A percentile compares a stretch with the other conserved stretches of the same genome.
phyloP scores from a whole-genome alignment of 345 rosid genomes.

The Aquilaria yunnanensis region DNA sequence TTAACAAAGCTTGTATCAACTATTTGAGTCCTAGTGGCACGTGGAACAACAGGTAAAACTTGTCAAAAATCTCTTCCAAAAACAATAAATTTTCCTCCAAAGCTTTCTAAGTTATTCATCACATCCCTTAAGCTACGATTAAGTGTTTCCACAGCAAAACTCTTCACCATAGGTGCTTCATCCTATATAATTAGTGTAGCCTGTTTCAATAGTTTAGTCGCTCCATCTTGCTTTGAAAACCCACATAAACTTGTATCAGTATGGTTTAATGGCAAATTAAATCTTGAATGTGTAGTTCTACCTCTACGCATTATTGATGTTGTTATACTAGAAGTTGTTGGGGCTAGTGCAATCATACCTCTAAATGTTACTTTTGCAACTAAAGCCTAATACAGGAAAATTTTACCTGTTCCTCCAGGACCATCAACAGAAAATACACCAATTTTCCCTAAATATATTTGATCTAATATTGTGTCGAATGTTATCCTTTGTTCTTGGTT shows the following conservation, averaged over 20 bases:
- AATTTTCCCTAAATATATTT: neutral
- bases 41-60: slow-evolving; percentile 1
- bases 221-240: neutral
- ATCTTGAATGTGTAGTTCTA: neutral
- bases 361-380: neutral
- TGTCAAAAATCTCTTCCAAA: slow-evolving; percentile 8
- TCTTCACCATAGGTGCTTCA: neutral
- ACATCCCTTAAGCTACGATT: neutral
- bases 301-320: neutral
- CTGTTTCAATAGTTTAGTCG: neutral
- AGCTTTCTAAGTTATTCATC: neutral
- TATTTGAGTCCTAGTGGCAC: neutral
- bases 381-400: neutral
- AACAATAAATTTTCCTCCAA: neutral
- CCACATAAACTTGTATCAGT: neutral
- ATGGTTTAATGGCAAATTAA: neutral
- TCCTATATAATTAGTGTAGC: slow-evolving; percentile 1
- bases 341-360: neutral
- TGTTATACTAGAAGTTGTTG: neutral
- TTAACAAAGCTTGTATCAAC: neutral
- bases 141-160: neutral
- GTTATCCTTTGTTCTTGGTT: no score
- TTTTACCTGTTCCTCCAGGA: neutral
- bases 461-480: neutral
- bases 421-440: neutral